Evolutionary conservation across 805 yeast species (phyloP).

Genomic region (Sungouiozyma intestinalis): DNA sequence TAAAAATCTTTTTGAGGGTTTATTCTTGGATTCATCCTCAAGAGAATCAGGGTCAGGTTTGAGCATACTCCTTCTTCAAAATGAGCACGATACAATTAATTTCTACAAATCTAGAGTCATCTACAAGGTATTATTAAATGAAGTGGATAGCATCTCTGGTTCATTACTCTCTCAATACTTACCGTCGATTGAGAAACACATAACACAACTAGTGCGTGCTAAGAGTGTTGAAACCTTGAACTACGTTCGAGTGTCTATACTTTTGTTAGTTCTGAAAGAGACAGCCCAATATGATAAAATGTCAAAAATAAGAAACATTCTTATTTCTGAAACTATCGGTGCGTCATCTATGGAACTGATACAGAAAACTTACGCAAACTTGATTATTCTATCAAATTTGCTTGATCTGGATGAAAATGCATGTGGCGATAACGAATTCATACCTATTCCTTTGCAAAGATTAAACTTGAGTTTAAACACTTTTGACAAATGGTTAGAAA

Average conservation of each 20-base stretch:
- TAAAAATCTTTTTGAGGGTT: neutral
- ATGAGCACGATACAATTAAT: neutral
- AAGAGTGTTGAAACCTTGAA: conserved; percentile 27
- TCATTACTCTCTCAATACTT: conserved; percentile 18
- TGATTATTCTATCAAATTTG: conserved; percentile 39
- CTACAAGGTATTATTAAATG: conserved; percentile 22
- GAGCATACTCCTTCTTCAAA: neutral
- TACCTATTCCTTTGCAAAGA: conserved; percentile 54
- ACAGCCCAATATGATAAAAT: conserved; percentile 29
- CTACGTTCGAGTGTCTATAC: conserved; percentile 24
- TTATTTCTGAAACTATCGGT: conserved; percentile 60
- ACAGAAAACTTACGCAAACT: conserved; percentile 34
- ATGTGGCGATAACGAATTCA: conserved; percentile 17
- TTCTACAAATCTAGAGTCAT: conserved; percentile 30
- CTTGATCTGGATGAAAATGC: conserved; percentile 13
- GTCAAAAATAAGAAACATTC: conserved; percentile 45
- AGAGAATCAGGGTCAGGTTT: neutral
- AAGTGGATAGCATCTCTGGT: conserved; percentile 23
- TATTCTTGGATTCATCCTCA: neutral
- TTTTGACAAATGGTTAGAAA: conserved; percentile 47
- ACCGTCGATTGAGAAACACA: conserved; percentile 24
- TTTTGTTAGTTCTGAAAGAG: conserved; percentile 28
- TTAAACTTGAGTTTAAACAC: conserved; percentile 49
- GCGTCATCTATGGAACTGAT: conserved; percentile 35
- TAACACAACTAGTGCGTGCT: conserved; percentile 26